Evolutionary conservation across 2,329 filamentous ascomycete genomes (phyloP).

Genomic region (Paecilomyces sp.): DNA sequence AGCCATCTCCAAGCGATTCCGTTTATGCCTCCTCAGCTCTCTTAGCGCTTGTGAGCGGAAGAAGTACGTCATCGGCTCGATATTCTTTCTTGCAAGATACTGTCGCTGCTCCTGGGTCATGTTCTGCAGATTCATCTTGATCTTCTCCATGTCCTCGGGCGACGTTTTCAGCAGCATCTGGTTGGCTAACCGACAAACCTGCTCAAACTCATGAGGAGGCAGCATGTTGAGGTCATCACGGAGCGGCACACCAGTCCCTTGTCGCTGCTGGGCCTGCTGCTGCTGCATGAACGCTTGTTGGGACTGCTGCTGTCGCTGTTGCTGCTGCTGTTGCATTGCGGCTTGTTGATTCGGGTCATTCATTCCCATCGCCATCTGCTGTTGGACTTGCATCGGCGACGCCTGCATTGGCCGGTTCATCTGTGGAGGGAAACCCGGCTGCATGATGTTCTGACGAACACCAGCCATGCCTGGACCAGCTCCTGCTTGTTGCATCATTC

Average conservation of each 20-base stretch:
- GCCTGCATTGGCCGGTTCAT: slow-evolving; percentile 45
- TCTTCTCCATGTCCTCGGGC: slow-evolving; percentile 40
- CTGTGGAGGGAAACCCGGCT: slow-evolving; percentile 43
- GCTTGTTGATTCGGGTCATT: slow-evolving; percentile 24
- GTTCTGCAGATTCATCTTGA: slow-evolving; percentile 39
- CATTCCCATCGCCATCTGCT: slow-evolving; percentile 29
- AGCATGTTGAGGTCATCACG: slow-evolving; percentile 29
- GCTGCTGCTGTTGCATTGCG: slow-evolving; percentile 26
- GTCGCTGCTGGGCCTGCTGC: slow-evolving; percentile 25
- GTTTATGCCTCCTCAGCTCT: slow-evolving; percentile 31
- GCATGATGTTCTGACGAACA: slow-evolving; percentile 31
- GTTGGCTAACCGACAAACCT: slow-evolving; percentile 40
- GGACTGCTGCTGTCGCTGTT: slow-evolving; percentile 17
- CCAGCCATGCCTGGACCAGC: slow-evolving; percentile 23
- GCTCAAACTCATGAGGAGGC: slow-evolving; percentile 33
- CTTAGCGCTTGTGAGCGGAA: slow-evolving; percentile 44
- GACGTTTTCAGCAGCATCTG: slow-evolving; percentile 40
- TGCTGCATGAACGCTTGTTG: slow-evolving; percentile 19
- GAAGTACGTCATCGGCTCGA: slow-evolving; percentile 45
- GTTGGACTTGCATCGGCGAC: slow-evolving; percentile 39
- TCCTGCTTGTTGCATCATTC: slow-evolving; percentile 30
- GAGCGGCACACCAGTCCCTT: slow-evolving; percentile 16
- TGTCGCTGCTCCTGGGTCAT: slow-evolving; percentile 43
- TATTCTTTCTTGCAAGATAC: slow-evolving; percentile 35
- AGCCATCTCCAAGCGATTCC: slow-evolving; percentile 21